These are phyloP conservation scores for Neofusicoccum laricinum DNA, from an alignment of 2,329 filamentous ascomycete genomes.

Conservation along the genomic window DNA sequence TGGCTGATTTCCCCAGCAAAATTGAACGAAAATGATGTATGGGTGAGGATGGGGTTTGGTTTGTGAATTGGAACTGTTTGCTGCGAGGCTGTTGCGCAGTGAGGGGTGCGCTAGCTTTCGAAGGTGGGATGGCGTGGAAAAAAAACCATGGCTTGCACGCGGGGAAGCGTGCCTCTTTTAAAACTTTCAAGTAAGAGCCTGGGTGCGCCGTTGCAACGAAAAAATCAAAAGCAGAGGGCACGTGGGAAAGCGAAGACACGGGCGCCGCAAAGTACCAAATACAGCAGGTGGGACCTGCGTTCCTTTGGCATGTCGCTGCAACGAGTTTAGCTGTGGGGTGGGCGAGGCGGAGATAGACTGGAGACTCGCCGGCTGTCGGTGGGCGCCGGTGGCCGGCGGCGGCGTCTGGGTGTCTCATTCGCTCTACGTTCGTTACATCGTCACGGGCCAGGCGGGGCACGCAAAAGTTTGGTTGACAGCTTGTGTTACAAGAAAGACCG, in stretches of 20 bases:
- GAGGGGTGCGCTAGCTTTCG: slow-evolving; percentile 2
- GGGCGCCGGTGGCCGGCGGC: slow-evolving; percentile 9
- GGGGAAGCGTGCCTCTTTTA: neutral
- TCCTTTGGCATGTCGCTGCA: neutral
- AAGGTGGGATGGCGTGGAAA: slow-evolving; percentile 5
- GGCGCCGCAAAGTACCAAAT: neutral
- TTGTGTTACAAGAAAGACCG: slow-evolving; percentile 28
- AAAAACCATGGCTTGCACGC: slow-evolving; percentile 3
- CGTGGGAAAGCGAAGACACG: neutral
- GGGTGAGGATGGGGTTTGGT: slow-evolving; percentile 20
- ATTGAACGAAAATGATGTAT: neutral
- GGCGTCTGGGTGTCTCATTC: neutral
- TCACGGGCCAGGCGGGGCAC: neutral
- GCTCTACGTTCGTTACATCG: neutral
- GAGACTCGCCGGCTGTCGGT: slow-evolving; percentile 1
- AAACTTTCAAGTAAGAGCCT: neutral
- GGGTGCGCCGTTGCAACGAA: neutral
- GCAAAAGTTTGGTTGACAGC: neutral
- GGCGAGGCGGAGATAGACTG: slow-evolving; percentile 7
- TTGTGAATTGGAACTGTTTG: neutral
- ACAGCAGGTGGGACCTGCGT: slow-evolving; percentile 7
- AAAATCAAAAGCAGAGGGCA: neutral
- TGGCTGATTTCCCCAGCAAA: neutral
- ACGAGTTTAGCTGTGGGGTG: slow-evolving; percentile 11
- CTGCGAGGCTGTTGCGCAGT: neutral